These are phyloP conservation scores for Straminergon stramineum DNA, from an alignment of 225 moss, liverwort and hornwort genomes.

Conservation along the genomic window DNA sequence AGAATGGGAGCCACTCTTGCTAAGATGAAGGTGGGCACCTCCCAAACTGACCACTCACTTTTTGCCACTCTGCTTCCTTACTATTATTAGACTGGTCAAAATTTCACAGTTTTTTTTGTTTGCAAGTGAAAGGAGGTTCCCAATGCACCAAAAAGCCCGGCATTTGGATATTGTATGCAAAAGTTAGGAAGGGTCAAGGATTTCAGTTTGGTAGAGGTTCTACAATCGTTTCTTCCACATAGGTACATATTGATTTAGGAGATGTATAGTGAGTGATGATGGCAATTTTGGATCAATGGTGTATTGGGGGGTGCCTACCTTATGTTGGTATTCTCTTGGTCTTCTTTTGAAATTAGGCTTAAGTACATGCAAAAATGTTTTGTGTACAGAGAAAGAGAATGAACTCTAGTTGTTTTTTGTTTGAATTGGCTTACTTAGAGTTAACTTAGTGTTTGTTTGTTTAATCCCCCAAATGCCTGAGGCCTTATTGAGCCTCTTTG, in stretches of 20 bases:
- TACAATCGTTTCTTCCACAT: neutral
- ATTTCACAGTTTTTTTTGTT: neutral
- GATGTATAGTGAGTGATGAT: neutral
- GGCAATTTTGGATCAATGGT: neutral
- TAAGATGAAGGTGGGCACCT: neutral
- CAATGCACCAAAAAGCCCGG: fast-evolving
- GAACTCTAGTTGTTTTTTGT: too few relatives aligned
- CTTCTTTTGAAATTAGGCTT: neutral
- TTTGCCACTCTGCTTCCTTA: neutral
- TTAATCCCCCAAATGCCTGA: too few relatives aligned
- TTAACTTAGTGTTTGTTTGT: too few relatives aligned
- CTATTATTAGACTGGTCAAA: neutral
- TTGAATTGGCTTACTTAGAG: too few relatives aligned
- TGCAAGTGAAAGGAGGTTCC: too few relatives aligned
- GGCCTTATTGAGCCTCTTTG: too few relatives aligned
- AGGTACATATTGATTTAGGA: neutral
- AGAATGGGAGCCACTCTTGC: neutral
- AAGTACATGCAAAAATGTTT: too few relatives aligned
- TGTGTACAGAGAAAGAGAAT: too few relatives aligned
- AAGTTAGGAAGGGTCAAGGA: neutral
- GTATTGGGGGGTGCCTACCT: fast-evolving
- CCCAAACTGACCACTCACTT: neutral
- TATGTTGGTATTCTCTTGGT: neutral
- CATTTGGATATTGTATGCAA: neutral
- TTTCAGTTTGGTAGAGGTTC: neutral